Evolutionary conservation across 805 yeast genomes (phyloP).

Genomic region (Zygotorulaspora sp.): DNA sequence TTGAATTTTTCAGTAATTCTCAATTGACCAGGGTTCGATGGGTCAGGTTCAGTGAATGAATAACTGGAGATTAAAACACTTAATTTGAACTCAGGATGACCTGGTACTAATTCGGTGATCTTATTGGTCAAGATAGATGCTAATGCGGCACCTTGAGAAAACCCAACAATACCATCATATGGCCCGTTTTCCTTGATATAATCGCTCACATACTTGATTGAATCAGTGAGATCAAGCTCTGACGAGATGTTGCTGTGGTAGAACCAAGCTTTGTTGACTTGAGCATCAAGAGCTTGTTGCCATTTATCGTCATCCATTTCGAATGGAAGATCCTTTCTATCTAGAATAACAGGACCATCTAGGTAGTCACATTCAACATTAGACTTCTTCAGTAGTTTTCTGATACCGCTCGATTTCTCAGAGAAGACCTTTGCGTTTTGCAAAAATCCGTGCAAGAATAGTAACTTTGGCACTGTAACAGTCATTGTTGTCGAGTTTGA

Average conservation of each 20-base stretch:
- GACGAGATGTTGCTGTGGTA: slow-evolving; percentile 45
- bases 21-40: slow-evolving; percentile 31
- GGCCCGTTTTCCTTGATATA: slow-evolving; percentile 68
- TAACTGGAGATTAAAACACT: slow-evolving; percentile 74
- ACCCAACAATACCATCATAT: slow-evolving; percentile 83
- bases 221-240: slow-evolving; percentile 48
- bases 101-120: slow-evolving; percentile 50
- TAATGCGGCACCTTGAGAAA: slow-evolving; percentile 92
- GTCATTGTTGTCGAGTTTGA: slow-evolving; percentile 18
- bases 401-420: slow-evolving; percentile 81
- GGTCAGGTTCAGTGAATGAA: slow-evolving; percentile 42
- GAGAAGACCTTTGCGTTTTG: slow-evolving; percentile 82
- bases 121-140: slow-evolving; percentile 64
- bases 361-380: slow-evolving; percentile 71
- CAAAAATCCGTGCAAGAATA: slow-evolving; percentile 90
- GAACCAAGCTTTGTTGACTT: slow-evolving; percentile 71
- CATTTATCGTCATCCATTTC: slow-evolving; percentile 52
- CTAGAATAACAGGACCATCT: slow-evolving; percentile 69
- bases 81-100: slow-evolving; percentile 52
- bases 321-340: slow-evolving; percentile 71
- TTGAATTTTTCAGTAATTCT: slow-evolving; percentile 37
- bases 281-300: slow-evolving; percentile 43
- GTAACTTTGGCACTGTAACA: slow-evolving; percentile 41
- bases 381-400: slow-evolving; percentile 63
- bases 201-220: slow-evolving; percentile 44